A percentile compares a stretch with the other conserved stretches of the same genome.
Conservation (phyloP, 805 yeast genomes). For the Debaryomyces castellii region DNA sequence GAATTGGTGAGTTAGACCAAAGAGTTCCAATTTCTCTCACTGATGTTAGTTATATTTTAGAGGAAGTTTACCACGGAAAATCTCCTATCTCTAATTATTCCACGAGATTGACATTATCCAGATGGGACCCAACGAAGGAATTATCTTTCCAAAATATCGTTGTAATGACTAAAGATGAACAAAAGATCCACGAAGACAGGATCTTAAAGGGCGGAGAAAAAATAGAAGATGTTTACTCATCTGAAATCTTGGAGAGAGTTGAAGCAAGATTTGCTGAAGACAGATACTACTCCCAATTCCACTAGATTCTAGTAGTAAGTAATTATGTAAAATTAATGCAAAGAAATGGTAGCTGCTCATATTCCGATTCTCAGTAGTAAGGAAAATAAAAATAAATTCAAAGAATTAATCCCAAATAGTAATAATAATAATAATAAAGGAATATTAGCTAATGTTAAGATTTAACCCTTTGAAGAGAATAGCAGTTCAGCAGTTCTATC, state of each 20-base stretch:
- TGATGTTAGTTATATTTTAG: constrained; percentile 81
- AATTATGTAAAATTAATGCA: neutral
- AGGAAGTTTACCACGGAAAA: constrained; percentile 91
- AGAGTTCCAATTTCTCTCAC: constrained; percentile 68
- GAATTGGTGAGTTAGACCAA: constrained; percentile 72
- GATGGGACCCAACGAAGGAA: constrained; percentile 77
- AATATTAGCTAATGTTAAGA: constrained; percentile 8
- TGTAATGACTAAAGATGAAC: constrained; percentile 87
- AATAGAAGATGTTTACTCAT: constrained; percentile 61
- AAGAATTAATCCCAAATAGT: too few species aligned
- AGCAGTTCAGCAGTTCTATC: neutral
- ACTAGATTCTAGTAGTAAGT: constrained; percentile 20
- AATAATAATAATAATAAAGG: too few species aligned
- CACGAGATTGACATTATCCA: constrained; percentile 73
- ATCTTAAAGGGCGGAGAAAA: constrained; percentile 69
- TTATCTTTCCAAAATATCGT: constrained; percentile 77
- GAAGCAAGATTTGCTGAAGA: constrained; percentile 73
- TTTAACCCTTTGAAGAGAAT: constrained; percentile 10
- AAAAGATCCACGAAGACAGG: constrained; percentile 70
- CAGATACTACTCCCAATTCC: constrained; percentile 61
- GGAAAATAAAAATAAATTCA: too few species aligned
- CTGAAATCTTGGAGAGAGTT: constrained; percentile 56
- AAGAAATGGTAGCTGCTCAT: neutral
- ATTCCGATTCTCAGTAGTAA: neutral
- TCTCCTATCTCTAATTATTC: constrained; percentile 83